Base-by-base conservation (phyloP, 2,329 filamentous ascomycete species). In the Didymellaceae sp. region DNA sequence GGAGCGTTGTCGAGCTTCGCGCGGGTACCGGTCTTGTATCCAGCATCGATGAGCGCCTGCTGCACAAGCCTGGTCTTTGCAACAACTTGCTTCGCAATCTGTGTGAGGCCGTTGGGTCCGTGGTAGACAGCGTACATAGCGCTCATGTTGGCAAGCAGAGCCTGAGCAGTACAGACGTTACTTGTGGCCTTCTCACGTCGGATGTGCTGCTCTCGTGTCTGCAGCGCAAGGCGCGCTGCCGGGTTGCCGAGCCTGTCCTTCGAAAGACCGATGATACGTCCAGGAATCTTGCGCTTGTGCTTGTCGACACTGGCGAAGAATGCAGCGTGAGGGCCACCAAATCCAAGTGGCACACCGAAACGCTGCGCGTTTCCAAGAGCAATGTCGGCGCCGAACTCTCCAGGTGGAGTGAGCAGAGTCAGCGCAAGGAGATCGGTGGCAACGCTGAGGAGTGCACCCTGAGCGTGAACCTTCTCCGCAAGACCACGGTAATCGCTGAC, bases 81-180 rank as follows among this genome's bases (percentile, higher is more conserved):
- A 62, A 91, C 84, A 58, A 89, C 83, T 58, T 87, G 85, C 71
- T 92, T 83, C 1, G 93, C 92, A 69, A 97, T 97, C 11, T 85
- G 82, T 75, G 86, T 91, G 41, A 97, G 77, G 14, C 92, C 91
- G 45, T 85, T 75, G 1, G 93, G 93, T 3, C 93, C 93, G 71
- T 97, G 93, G 74, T 97, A 97, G 45, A 97, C 82, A 43, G 91
- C 92, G 70, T 96, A 97, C 78, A 97, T 88, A 45, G 92, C 91
- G 62, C 86, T 93, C 90, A 97, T 97, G 74, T 97, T 97, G 28
- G 93, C 93, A 42, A 97, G 80, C 20, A 97, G 78, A 7, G 93
- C 93, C 75, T 97, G 93, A 1, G 93, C 92, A 1, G 93, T 97
- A 78, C 93, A 97, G 52, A 97, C 92, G 70, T 97, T 97, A 79